phyloP scores from a whole-genome alignment of 1,284 basidiomycete species.

The Pterulicium gracile region DNA sequence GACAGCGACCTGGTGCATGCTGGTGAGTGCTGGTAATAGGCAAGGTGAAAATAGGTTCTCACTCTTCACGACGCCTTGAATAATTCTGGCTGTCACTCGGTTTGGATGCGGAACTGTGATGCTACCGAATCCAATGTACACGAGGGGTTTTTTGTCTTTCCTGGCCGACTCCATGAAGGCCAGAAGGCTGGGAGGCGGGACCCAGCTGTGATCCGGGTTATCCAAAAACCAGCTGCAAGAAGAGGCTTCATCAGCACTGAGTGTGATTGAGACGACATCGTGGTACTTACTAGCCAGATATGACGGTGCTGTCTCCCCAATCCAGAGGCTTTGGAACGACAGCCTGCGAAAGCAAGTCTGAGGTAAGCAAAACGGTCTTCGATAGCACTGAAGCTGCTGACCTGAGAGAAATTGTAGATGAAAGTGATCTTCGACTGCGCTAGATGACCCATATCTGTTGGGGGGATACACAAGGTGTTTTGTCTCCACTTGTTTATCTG shows the following conservation, averaged over 20 bases:
- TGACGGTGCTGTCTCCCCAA: constrained; percentile 62
- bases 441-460: constrained; percentile 59
- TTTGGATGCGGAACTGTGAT: constrained; percentile 66
- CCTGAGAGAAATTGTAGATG: constrained; percentile 37
- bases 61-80: constrained; percentile 58
- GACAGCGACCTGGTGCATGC: constrained; percentile 35
- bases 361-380: background rate
- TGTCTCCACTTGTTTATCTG: constrained; percentile 72
- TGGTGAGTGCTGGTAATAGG: constrained; percentile 3
- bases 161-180: constrained; percentile 48
- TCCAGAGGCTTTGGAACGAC: constrained; percentile 66
- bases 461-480: constrained; percentile 37
- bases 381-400: constrained; percentile 8
- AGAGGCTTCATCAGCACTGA: constrained; percentile 1
- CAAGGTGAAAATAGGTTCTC: constrained; percentile 6
- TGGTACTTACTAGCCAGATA: constrained; percentile 44
- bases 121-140: constrained; percentile 69
- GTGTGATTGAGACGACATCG: background rate
- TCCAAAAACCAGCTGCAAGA: constrained; percentile 51
- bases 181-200: constrained; percentile 38
- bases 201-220: constrained; percentile 49
- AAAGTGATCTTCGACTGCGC: constrained; percentile 62
- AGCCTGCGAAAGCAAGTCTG: constrained; percentile 21
- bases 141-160: constrained; percentile 49
- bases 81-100: constrained; percentile 50